These are phyloP conservation scores for Yarrowia phangngaensis DNA, from an alignment of 805 yeast genomes.

Conservation along the genomic window DNA sequence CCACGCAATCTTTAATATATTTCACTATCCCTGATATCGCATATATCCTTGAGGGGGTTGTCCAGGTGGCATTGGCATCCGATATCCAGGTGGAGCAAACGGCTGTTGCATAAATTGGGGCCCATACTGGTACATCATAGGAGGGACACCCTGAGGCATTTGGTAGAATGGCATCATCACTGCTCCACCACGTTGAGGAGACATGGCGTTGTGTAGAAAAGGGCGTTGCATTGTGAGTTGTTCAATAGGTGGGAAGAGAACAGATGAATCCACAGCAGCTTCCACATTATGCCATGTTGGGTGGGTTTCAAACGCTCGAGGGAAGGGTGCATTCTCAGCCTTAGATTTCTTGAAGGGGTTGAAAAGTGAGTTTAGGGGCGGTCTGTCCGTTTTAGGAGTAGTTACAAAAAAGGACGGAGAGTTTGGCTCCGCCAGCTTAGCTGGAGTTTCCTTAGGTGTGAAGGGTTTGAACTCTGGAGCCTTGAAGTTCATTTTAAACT, in stretches of 20 bases:
- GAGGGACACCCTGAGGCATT: slow-evolving; percentile 22
- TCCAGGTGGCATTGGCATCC: slow-evolving; percentile 23
- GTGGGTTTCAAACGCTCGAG: slow-evolving; percentile 25
- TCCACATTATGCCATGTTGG: slow-evolving; percentile 25
- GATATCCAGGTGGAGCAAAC: slow-evolving; percentile 20
- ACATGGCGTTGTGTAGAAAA: slow-evolving; percentile 21
- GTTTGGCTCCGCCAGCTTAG: slow-evolving; percentile 20
- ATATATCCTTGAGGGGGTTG: slow-evolving; percentile 23
- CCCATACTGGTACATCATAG: slow-evolving; percentile 26
- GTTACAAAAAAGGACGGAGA: slow-evolving; percentile 4
- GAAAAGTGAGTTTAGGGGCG: slow-evolving; percentile 4
- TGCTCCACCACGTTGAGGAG: slow-evolving; percentile 25
- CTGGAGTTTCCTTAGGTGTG: slow-evolving; percentile 21
- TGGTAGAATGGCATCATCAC: slow-evolving; percentile 26
- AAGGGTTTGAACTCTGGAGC: slow-evolving; percentile 60
- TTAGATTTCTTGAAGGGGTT: slow-evolving; percentile 25
- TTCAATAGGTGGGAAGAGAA: slow-evolving; percentile 20
- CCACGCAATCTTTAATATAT: slow-evolving; percentile 7
- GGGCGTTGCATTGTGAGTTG: slow-evolving; percentile 24
- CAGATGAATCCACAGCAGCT: slow-evolving; percentile 15
- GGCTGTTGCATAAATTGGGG: slow-evolving; percentile 24
- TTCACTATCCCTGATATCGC: slow-evolving; percentile 25
- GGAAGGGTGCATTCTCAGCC: slow-evolving; percentile 16
- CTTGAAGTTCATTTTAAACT: slow-evolving; percentile 53
- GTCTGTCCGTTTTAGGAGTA: slow-evolving; percentile 7